Evolutionary conservation across 225 moss, liverwort and hornwort species (phyloP).

Genomic region (Marchantia polymorpha): DNA sequence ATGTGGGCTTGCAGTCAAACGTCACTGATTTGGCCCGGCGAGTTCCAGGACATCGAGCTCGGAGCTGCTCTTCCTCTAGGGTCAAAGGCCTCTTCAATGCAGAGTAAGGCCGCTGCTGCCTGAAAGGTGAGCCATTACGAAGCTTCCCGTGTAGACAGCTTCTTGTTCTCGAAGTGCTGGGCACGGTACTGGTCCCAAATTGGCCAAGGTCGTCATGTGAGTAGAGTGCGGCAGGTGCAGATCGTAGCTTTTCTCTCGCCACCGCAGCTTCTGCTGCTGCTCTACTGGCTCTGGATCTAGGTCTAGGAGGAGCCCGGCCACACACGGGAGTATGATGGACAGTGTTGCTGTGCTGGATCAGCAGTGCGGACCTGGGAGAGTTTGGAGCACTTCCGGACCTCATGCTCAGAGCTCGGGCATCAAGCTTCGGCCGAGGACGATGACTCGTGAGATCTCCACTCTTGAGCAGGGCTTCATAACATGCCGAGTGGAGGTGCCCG

Average conservation of each 20-base stretch:
- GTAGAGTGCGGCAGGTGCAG: not conserved
- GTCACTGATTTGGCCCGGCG: not conserved
- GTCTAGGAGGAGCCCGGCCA: not conserved
- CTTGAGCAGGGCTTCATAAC: conserved; percentile 16
- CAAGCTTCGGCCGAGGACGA: not conserved
- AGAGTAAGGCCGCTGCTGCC: not conserved
- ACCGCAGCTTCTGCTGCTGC: not conserved
- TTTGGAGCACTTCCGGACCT: not conserved
- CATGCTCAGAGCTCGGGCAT: not conserved
- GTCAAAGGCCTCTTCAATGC: not conserved
- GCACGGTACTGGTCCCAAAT: not conserved
- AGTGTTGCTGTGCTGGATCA: not conserved
- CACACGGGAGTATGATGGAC: not conserved
- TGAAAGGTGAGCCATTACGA: conserved; percentile 1
- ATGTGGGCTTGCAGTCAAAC: not conserved
- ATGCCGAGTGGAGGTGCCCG: conserved; percentile 21
- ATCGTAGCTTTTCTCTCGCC: conserved; percentile 4
- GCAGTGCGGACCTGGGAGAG: not conserved
- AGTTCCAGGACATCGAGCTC: not conserved
- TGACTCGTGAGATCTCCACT: conserved; percentile 17
- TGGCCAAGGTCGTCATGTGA: not conserved
- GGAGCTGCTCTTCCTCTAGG: not conserved
- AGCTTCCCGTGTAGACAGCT: not conserved
- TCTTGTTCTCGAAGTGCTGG: not conserved
- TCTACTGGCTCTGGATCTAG: not conserved